Evolutionary conservation across 2,329 filamentous ascomycete species (phyloP).

Genomic region (Pseudocercospora musae): DNA sequence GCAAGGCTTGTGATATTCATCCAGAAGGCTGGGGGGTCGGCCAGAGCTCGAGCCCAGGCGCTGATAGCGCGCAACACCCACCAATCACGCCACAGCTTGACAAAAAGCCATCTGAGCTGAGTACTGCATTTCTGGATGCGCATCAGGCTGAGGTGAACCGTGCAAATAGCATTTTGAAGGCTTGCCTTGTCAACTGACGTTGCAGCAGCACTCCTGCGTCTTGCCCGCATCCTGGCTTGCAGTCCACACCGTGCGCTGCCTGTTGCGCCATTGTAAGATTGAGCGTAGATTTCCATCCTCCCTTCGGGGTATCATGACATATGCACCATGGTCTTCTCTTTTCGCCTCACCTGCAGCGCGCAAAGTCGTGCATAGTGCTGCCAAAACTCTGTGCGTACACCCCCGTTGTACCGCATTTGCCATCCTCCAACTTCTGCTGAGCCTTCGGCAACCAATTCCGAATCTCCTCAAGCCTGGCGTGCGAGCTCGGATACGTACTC

Average conservation of each 20-base stretch:
- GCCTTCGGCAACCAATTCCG: slow-evolving; percentile 53
- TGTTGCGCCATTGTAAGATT: background rate
- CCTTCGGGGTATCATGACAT: background rate
- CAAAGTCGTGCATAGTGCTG: background rate
- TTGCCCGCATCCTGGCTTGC: background rate
- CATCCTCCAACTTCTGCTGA: slow-evolving; percentile 35
- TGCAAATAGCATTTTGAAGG: background rate
- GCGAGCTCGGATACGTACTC: slow-evolving; percentile 72
- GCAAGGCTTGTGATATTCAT: background rate
- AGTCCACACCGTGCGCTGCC: background rate
- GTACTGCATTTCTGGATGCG: background rate
- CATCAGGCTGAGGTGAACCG: background rate
- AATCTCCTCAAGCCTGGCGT: slow-evolving; percentile 64
- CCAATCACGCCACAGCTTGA: background rate
- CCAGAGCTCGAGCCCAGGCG: background rate
- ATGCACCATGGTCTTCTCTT: background rate
- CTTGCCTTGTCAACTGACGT: background rate
- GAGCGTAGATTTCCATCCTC: background rate
- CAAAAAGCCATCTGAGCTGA: background rate
- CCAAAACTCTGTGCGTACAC: slow-evolving; percentile 14
- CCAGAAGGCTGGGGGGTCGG: background rate
- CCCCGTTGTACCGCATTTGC: slow-evolving; percentile 24
- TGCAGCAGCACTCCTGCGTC: background rate
- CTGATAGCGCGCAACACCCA: background rate
- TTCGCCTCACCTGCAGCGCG: background rate